Evolutionary conservation across 2,329 filamentous ascomycete genomes (phyloP).

Genomic region (Colletotrichum simmondsii): DNA sequence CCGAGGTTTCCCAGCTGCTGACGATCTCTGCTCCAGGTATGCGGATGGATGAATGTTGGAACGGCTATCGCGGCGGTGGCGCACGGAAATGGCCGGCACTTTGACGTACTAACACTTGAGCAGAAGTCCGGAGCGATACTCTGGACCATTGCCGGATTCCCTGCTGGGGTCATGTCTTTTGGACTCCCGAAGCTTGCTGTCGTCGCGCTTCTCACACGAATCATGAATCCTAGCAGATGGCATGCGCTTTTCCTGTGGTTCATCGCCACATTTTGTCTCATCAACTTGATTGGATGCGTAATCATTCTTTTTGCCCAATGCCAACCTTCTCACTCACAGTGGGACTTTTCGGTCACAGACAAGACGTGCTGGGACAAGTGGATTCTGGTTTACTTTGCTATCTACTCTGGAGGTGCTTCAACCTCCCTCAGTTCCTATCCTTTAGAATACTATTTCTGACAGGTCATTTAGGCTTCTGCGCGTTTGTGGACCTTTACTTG

Average conservation of each 20-base stretch:
- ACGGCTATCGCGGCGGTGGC: no score
- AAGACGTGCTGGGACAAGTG: conserved; percentile 47
- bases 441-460: no score
- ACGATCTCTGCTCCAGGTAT: conserved; percentile 37
- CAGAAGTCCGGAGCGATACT: conserved; percentile 45
- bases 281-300: conserved; percentile 41
- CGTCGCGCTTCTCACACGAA: no score
- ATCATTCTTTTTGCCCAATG: conserved; percentile 56
- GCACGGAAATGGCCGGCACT: conserved; percentile 49
- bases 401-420: conserved; percentile 49
- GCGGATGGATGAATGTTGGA: conserved; percentile 46
- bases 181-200: conserved; percentile 41
- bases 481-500: no score
- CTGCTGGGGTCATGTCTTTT: conserved; percentile 51
- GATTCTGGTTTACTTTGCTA: conserved; percentile 51
- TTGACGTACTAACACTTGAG: conserved; percentile 40
- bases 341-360: conserved; percentile 45
- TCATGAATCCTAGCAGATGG: no score
- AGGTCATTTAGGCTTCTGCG: no score
- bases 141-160: conserved; percentile 50
- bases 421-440: no score
- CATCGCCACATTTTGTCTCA: no score
- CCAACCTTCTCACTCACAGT: conserved; percentile 48
- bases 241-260: no score
- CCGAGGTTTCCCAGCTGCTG: no score